Evolutionary conservation across 257 asterid genomes (phyloP), one percentile per base, ranked within the genome.

Genomic region (Petunia secreta): DNA sequence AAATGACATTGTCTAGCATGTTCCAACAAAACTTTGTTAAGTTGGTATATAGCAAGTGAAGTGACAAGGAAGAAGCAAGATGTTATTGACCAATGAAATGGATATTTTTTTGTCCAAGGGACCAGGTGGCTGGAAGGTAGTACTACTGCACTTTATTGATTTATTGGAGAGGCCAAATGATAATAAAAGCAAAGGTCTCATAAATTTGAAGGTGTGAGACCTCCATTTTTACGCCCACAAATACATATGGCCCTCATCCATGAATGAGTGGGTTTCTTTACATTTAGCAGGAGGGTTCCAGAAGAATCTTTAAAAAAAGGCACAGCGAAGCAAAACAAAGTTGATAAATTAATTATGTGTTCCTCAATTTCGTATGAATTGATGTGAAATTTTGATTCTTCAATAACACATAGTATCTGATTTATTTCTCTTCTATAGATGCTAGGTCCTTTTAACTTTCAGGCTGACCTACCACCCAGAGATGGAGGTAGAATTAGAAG

Each of bases 1-100:
- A 38, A 39, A 58, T 76, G 80, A 69, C 77, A 76, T 54, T 88
- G 88, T 80, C 85, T 44, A 58, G 62, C 84, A 84, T 78, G 67
- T 80, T 84, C 90, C 85, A 88, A 83, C 85, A 86, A 50, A 36
- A 60, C 37, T 54, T 76, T 63, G 39, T 80, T 71, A 66, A 68
- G 39, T 9, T 68, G 57, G 75, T 16, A 25, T 25, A 25, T 25
- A 11, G 77, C 2, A 69, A 76, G 16, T 62, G 55, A 58, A 58
- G 43, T 76, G 80, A 76, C 80, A 76, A 76, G 58, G 6, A 13
- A 58, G 54, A 36, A 62, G 10, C 57, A 76, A 58, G 41, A 55
- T 39, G 80, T 62, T 76, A 58, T 16, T 58, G 68, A 10, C 80
- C 80, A 58, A 41, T 53, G 43, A 76, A 76, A 76, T 16, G 69